Evolutionary conservation across 257 asterid species (phyloP).

Genomic region (Verbena officinalis): DNA sequence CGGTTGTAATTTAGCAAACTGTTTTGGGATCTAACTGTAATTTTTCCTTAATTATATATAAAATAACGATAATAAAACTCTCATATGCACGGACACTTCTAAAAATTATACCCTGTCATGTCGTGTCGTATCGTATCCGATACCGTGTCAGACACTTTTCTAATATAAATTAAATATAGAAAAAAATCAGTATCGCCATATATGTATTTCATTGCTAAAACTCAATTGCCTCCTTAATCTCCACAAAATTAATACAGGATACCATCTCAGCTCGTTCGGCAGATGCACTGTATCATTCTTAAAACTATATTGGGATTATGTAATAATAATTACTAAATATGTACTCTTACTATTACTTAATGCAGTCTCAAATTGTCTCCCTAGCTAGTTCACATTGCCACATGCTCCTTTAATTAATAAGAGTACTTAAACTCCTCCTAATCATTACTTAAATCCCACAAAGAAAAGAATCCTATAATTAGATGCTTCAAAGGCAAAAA

Average conservation of each 20-base stretch:
- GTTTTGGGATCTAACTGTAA: too few relatives aligned
- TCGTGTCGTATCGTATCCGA: too few relatives aligned
- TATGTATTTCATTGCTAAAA: too few relatives aligned
- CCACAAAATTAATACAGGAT: slow-evolving; percentile 30
- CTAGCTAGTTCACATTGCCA: slow-evolving; percentile 43
- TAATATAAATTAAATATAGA: too few relatives aligned
- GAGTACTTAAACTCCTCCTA: slow-evolving; percentile 27
- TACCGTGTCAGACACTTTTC: too few relatives aligned
- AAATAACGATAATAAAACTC: too few relatives aligned
- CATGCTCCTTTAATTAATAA: slow-evolving; percentile 35
- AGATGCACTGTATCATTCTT: slow-evolving; percentile 41
- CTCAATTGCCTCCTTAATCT: too few relatives aligned
- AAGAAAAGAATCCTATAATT: slow-evolving; percentile 2
- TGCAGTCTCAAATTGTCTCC: slow-evolving; percentile 34
- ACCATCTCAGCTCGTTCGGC: slow-evolving; percentile 12
- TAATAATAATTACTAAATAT: neutral
- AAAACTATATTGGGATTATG: neutral
- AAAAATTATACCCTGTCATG: too few relatives aligned
- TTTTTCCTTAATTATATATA: too few relatives aligned
- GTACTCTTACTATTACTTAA: slow-evolving; percentile 1
- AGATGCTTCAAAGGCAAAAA: slow-evolving; percentile 21
- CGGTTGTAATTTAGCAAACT: too few relatives aligned
- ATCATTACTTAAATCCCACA: slow-evolving; percentile 57
- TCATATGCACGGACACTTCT: too few relatives aligned
- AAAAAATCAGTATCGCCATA: too few relatives aligned